These are phyloP conservation scores for Boletus vermiculosoides DNA, from an alignment of 768 basidiomycete species.

Conservation along the genomic window DNA sequence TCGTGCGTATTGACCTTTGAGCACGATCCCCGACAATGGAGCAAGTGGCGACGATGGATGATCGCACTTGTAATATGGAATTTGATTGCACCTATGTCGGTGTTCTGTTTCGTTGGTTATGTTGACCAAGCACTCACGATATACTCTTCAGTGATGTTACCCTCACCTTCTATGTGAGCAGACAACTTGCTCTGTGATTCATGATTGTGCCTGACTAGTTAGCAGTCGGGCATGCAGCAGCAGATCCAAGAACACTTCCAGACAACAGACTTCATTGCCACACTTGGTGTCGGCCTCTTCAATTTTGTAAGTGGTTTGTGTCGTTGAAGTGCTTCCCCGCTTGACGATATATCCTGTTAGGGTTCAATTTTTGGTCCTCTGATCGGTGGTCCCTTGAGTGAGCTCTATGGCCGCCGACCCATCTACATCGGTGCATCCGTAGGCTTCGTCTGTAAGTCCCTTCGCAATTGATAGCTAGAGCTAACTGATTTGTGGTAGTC, in stretches of 20 bases:
- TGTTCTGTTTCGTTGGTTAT: constrained; percentile 2
- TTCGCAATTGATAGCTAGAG: neutral
- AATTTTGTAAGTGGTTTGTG: constrained; percentile 13
- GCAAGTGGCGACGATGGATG: constrained; percentile 19
- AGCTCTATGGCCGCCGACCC: constrained; percentile 23
- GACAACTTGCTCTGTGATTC: neutral
- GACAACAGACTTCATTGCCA: constrained; percentile 12
- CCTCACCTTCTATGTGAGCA: constrained; percentile 27
- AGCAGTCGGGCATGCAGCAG: constrained; percentile 27
- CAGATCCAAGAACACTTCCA: constrained; percentile 27
- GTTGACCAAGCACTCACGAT: constrained; percentile 4
- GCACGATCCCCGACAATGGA: constrained; percentile 26
- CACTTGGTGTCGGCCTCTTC: constrained; percentile 24
- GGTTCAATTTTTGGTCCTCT: constrained; percentile 23
- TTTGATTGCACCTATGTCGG: constrained; percentile 27
- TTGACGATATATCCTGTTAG: constrained; percentile 4
- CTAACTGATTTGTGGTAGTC: constrained; percentile 10
- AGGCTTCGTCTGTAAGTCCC: constrained; percentile 17
- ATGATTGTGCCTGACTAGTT: neutral
- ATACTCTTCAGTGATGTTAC: constrained; percentile 18
- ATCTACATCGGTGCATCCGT: constrained; percentile 22
- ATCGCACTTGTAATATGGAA: constrained; percentile 29
- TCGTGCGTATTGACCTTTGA: constrained; percentile 17
- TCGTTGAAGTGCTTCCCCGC: neutral
- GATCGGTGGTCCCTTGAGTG: constrained; percentile 24